Percentiles rank a stretch among this genome's conserved stretches.
These are phyloP conservation scores for Pestalotiopsis sp. DNA, from an alignment of 2,329 filamentous ascomycete genomes.

Conservation along the genomic window DNA sequence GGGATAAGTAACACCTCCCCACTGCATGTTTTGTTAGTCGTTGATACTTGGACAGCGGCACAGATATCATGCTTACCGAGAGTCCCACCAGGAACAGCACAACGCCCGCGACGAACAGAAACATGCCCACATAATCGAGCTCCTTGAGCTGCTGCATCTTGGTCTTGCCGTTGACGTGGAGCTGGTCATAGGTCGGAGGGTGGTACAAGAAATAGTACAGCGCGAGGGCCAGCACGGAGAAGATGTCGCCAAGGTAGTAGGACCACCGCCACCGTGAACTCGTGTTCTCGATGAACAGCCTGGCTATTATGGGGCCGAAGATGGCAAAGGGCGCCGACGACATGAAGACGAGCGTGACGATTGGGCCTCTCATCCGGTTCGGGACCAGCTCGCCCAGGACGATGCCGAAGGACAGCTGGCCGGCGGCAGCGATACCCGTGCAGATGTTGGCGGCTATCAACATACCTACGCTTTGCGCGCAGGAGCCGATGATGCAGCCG, in stretches of 20 bases:
- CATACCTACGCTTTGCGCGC: conserved; percentile 35
- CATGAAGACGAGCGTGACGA: conserved; percentile 41
- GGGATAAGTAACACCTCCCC: conserved; percentile 44
- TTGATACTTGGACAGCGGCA: neutral
- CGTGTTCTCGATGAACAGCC: conserved; percentile 45
- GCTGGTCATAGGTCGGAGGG: conserved; percentile 47
- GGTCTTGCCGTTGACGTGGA: conserved; percentile 40
- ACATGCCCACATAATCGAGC: conserved; percentile 49
- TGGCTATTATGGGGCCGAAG: conserved; percentile 50
- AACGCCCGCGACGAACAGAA: conserved; percentile 43
- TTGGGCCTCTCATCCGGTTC: conserved; percentile 41
- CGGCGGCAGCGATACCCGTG: conserved; percentile 42
- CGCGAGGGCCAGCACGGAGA: conserved; percentile 40
- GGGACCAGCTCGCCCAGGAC: conserved; percentile 47
- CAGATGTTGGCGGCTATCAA: conserved; percentile 41
- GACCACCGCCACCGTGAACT: conserved; percentile 48
- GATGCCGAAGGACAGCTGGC: conserved; percentile 44
- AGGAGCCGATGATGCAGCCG: conserved; percentile 40
- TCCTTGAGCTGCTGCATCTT: conserved; percentile 41
- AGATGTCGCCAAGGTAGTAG: conserved; percentile 51
- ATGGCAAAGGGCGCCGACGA: conserved; percentile 43
- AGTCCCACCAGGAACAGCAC: conserved; percentile 47
- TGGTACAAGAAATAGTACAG: conserved; percentile 49
- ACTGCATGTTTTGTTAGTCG: conserved; percentile 16
- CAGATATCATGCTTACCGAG: conserved; percentile 21